Percentiles rank a stretch among this genome's conserved stretches.
phyloP scores from a whole-genome alignment of 2,329 filamentous ascomycete species.

The Fusarium sp. region DNA sequence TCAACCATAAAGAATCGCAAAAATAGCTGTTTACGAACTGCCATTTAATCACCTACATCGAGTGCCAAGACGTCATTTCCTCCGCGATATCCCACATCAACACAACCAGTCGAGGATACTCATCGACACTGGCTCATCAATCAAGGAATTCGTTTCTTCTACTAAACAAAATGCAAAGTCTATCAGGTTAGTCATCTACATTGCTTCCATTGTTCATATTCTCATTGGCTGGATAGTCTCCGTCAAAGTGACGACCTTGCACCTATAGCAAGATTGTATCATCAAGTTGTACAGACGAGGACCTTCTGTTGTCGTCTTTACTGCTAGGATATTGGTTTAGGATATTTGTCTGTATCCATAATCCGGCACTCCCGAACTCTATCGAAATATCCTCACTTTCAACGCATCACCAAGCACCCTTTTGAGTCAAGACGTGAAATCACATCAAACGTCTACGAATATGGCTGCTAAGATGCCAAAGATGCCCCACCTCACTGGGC shows the following conservation, averaged over 20 bases:
- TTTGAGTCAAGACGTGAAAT: neutral
- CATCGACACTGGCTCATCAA: neutral
- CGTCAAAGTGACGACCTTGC: constrained; percentile 17
- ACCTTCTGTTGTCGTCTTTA: constrained; percentile 4
- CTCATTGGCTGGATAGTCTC: constrained; percentile 21
- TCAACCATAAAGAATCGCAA: neutral
- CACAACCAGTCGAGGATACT: neutral
- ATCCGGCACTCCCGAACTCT: constrained; percentile 5
- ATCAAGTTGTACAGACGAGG: constrained; percentile 10
- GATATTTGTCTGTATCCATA: constrained; percentile 10
- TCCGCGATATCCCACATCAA: neutral
- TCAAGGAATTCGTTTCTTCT: neutral
- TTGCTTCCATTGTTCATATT: neutral
- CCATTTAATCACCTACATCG: neutral
- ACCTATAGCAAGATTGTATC: constrained; percentile 20
- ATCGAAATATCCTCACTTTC: neutral
- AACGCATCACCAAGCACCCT: neutral
- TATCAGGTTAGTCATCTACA: constrained; percentile 24
- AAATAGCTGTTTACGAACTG: neutral
- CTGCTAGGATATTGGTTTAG: constrained; percentile 10
- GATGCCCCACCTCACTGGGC: constrained; percentile 45
- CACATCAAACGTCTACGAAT: neutral
- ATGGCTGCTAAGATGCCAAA: constrained; percentile 42
- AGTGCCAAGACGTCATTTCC: neutral
- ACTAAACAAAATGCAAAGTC: constrained; percentile 39